phyloP scores from a whole-genome alignment of 169 alveolate species.

The Plasmodium coatneyi region DNA sequence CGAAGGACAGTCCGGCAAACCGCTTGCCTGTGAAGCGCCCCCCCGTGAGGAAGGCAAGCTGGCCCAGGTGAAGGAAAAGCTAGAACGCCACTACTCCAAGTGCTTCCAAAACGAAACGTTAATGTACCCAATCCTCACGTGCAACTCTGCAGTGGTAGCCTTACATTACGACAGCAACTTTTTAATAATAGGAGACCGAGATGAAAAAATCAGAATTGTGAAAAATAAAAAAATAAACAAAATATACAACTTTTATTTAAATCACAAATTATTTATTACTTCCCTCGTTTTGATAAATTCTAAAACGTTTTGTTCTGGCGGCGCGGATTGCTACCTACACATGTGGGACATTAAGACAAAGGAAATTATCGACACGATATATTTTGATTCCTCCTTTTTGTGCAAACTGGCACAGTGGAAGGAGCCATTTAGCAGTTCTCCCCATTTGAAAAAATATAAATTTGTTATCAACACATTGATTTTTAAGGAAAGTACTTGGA shows the following conservation, averaged over 20 bases:
- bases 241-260: slow-evolving; percentile 69
- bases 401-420: slow-evolving; percentile 9
- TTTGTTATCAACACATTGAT: slow-evolving; percentile 24
- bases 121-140: slow-evolving; percentile 30
- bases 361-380: slow-evolving; percentile 38
- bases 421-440: background rate
- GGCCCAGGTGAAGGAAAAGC: slow-evolving; percentile 14
- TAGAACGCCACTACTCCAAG: slow-evolving; percentile 32
- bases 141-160: slow-evolving; percentile 44
- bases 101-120: slow-evolving; percentile 23
- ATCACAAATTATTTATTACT: slow-evolving; percentile 61
- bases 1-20: background rate
- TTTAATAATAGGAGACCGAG: slow-evolving; percentile 69
- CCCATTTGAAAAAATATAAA: slow-evolving; percentile 35
- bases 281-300: slow-evolving; percentile 34
- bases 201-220: slow-evolving; percentile 70
- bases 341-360: slow-evolving; percentile 62
- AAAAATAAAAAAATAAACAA: slow-evolving; percentile 47
- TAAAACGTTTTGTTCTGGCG: slow-evolving; percentile 28
- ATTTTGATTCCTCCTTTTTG: slow-evolving; percentile 26
- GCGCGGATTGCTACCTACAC: slow-evolving; percentile 51
- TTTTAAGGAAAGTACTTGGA: slow-evolving; percentile 15
- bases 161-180: slow-evolving; percentile 48
- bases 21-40: background rate
- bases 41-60: background rate